These are phyloP conservation scores for Solanum sejunctum DNA, from an alignment of 257 asterid genomes.

Conservation along the genomic window DNA sequence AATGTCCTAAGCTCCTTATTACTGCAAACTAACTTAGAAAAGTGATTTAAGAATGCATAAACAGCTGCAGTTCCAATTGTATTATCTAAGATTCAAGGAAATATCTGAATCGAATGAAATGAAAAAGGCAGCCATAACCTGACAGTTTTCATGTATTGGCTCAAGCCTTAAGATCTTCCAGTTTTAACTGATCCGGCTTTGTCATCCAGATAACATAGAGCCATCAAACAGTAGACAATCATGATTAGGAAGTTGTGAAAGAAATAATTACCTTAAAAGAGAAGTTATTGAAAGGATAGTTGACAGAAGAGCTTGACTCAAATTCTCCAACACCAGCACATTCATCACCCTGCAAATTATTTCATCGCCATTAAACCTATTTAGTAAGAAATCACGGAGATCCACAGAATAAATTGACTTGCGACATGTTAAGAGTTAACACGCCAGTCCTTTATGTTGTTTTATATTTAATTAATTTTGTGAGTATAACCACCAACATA, in stretches of 20 bases:
- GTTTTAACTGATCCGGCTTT: not conserved
- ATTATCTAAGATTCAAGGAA: not conserved
- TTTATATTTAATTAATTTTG: not conserved
- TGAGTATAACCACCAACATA: constrained; percentile 7
- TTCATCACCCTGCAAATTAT: constrained; percentile 53
- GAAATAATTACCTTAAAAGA: constrained; percentile 69
- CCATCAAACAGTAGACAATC: not conserved
- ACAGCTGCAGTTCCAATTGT: not conserved
- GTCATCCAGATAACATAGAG: not conserved
- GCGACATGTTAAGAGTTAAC: not conserved
- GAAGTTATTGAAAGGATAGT: constrained; percentile 92
- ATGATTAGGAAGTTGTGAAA: not conserved
- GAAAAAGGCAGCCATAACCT: not conserved
- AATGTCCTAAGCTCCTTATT: not conserved
- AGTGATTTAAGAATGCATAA: not conserved
- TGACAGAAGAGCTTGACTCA: constrained; percentile 56
- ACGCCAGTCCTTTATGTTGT: not conserved
- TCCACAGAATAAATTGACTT: not conserved
- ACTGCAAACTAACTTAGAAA: not conserved
- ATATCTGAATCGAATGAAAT: not conserved
- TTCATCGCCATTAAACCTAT: not conserved
- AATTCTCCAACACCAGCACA: constrained; percentile 51
- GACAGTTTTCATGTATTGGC: not conserved
- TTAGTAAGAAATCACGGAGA: not conserved
- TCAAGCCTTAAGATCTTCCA: not conserved